These are phyloP conservation scores for Melastoma candidum DNA, from an alignment of 441 rosid species.

Conservation along the genomic window DNA sequence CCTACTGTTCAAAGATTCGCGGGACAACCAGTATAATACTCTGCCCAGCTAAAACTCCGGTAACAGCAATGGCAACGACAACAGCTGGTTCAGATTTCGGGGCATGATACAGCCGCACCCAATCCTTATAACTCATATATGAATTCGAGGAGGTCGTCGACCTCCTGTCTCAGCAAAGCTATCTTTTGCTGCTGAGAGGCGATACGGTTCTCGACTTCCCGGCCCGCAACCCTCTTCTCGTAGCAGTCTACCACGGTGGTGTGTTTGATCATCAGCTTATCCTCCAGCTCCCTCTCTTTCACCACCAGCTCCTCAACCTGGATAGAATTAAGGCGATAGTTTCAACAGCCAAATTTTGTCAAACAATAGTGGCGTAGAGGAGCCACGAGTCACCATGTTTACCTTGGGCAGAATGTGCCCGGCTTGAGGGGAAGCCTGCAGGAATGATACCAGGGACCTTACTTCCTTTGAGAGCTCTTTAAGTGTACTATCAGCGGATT, in stretches of 20 bases:
- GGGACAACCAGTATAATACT: no score
- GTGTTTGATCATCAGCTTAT: slow-evolving; percentile 72
- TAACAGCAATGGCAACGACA: no score
- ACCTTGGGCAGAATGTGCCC: slow-evolving; percentile 76
- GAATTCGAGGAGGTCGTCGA: slow-evolving; percentile 73
- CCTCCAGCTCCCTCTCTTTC: slow-evolving; percentile 84
- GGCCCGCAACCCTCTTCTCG: slow-evolving; percentile 55
- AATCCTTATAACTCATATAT: slow-evolving; percentile 42
- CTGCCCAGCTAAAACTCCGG: no score
- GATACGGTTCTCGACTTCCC: slow-evolving; percentile 72
- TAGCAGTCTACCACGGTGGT: slow-evolving; percentile 61
- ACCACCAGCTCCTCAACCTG: slow-evolving; percentile 77
- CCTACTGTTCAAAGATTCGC: no score
- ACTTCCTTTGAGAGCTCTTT: slow-evolving; percentile 76
- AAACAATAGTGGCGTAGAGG: background rate
- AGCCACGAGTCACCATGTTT: background rate
- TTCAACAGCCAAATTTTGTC: background rate
- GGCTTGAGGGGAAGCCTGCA: slow-evolving; percentile 71
- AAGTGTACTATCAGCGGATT: slow-evolving; percentile 54
- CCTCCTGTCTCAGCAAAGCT: slow-evolving; percentile 58
- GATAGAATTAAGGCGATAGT: background rate
- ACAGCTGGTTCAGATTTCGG: no score
- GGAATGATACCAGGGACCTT: slow-evolving; percentile 43
- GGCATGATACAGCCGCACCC: no score
- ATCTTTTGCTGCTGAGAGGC: slow-evolving; percentile 63